A percentile compares a stretch with the other conserved stretches of the same genome.
Evolutionary conservation across 129 eudicot genomes (phyloP).

Genomic region (Pseudognaphalium luteoalbum): DNA sequence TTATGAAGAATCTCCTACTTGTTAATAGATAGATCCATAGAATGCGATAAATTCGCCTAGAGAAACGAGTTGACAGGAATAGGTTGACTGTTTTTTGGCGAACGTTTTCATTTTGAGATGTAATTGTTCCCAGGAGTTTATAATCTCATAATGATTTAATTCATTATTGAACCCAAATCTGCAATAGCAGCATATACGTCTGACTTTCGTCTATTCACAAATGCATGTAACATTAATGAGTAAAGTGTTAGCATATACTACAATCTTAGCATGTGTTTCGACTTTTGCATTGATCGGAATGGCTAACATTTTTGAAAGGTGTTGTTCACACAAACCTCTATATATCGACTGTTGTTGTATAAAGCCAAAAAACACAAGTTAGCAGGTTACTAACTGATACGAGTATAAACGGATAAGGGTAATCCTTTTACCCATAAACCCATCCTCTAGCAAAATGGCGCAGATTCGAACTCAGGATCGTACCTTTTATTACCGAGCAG

Average conservation of each 20-base stretch:
- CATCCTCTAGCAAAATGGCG: too few relatives aligned
- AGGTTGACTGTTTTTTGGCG: conserved; percentile 20
- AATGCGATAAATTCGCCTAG: conserved; percentile 15
- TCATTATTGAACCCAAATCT: conserved; percentile 2
- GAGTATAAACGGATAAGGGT: too few relatives aligned
- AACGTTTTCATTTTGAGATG: conserved; percentile 2
- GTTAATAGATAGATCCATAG: conserved; percentile 36
- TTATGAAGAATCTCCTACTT: conserved; percentile 14
- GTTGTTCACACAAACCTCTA: background rate
- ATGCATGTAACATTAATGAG: background rate
- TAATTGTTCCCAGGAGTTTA: conserved; percentile 21
- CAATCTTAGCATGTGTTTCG: background rate
- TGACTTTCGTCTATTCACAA: background rate
- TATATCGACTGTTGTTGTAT: too few relatives aligned
- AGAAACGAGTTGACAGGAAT: conserved; percentile 18
- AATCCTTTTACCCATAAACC: too few relatives aligned
- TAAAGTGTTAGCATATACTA: too few relatives aligned
- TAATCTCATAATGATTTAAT: conserved; percentile 16
- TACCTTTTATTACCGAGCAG: too few relatives aligned
- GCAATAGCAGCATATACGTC: conserved; percentile 2
- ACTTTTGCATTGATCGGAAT: background rate
- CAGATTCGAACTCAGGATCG: too few relatives aligned
- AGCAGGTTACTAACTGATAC: too few relatives aligned
- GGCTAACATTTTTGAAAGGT: background rate
- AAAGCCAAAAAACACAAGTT: too few relatives aligned